Base-by-base conservation (phyloP, 2,329 filamentous ascomycete genomes). In the Akanthomyces lecanii region DNA sequence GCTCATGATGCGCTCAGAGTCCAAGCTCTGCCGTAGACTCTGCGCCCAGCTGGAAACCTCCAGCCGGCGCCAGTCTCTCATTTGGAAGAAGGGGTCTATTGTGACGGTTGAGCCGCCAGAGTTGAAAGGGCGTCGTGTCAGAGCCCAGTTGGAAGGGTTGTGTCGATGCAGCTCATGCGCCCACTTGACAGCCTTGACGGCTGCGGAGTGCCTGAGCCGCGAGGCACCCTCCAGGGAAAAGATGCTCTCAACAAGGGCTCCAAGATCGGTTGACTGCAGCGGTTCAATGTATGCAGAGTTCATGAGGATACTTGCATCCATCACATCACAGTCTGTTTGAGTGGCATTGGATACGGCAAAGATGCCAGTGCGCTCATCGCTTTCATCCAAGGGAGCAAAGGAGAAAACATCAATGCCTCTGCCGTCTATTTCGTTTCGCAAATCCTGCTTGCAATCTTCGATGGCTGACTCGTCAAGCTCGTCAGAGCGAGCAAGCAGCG, bases 301-400 rank as follows among this genome's bases (percentile, higher is more conserved):
- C 94, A 98, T 98, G 21, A 98, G 82, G 0, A 96, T 80, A 70
- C 92, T 97, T 21, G 93, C 94, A 73, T 98, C 94, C 88, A 98
- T 96, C 50, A 83, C 86, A 45, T 97, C 91, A 65, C 86, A 78
- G 69, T 97, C 92, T 25, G 85, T 84, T 1, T 83, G 85, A 28
- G 85, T 80, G 14, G 85, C 84, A 23, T 90, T 95, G 1, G 94
- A 97, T 23, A 97, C 82, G 0, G 91, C 86, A 71, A 91, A 96
- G 3, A 88, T 85, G 64, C 78, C 78, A 14, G 74, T 69, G 56
- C 72, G 66, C 44, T 72, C 69, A 50, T 65, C 63, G 3, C 64
- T 52, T 3, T 67, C 59, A 36, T 74, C 71, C 18, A 53, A 40
- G 25, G 70, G 69, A 28, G 81, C 80, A 67, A 95, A 94, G 11